Evolutionary conservation across 768 basidiomycete genomes (phyloP), one percentile per base, ranked within the genome.

Genomic region (Rhodocollybia butyracea): DNA sequence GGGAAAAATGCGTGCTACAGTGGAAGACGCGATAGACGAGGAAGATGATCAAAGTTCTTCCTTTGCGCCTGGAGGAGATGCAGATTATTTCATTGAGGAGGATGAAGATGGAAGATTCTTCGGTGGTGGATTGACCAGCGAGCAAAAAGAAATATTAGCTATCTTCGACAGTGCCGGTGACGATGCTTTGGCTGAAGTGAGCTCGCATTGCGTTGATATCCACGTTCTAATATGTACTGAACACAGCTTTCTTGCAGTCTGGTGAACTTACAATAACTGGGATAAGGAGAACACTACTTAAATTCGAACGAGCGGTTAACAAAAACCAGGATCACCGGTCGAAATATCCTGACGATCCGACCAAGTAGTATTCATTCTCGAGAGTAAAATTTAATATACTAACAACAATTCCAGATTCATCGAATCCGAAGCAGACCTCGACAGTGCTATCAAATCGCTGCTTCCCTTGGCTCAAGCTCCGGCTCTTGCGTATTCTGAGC

Each of bases 251-350:
- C 57, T 48, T 39, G 24, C 48, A 91, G 90, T 70, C 75, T 27
- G 86, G 87, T 61, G 82, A 81, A 57, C 70, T 95, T 55, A 85
- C 86, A 2, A 72, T 90, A 3, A 82, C 85, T 11, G 76, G 80
- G 36, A 80, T 97, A 26, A 82, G 91, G 54, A 81, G 87, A 64
- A 75, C 88, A 54, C 75, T 98, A 26, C 74, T 90, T 38, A 79
- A 82, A 36, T 88, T 99, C 63, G 95, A 98, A 70, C 83, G 93
- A 39, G 85, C 91, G 1, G 87, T 89, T 21, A 87, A 91, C 68
- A 98, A 95, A 73, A 99, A 99, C 69, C 91, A 95, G 64, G 94
- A 95, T 67, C 88, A 96, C 66, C 80, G 97, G 29, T 95, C 94
- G n/a, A 97, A 97, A 69, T 91, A 91, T 68, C 89, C 92, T 0